These are phyloP conservation scores for Lentinula raphanica DNA, from an alignment of 768 basidiomycete genomes.

Conservation along the genomic window DNA sequence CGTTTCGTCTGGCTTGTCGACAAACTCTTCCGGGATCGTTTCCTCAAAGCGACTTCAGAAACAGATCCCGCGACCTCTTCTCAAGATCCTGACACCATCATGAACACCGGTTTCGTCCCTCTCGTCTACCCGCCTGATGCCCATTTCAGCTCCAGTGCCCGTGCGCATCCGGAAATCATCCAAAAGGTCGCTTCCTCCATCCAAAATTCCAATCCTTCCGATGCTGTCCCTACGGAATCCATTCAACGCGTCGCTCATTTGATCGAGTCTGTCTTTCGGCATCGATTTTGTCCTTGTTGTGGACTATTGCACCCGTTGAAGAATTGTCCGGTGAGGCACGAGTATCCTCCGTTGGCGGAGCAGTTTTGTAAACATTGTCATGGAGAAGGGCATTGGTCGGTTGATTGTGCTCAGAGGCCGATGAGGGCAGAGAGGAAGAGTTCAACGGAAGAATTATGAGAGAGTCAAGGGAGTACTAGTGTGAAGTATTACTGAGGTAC, in stretches of 20 bases:
- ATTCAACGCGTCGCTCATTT: neutral
- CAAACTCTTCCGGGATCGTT: neutral
- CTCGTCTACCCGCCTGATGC: neutral
- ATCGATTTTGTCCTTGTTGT: neutral
- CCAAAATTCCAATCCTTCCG: neutral
- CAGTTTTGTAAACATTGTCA: neutral
- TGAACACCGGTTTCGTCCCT: neutral
- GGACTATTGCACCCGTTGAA: neutral
- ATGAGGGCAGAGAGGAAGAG: too few species aligned
- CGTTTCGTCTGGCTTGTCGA: neutral
- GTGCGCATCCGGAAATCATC: neutral
- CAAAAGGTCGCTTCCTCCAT: neutral
- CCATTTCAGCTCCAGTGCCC: neutral
- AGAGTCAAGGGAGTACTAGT: too few species aligned
- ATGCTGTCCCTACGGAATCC: neutral
- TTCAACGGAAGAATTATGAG: too few species aligned
- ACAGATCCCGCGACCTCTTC: neutral
- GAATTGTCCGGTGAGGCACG: neutral
- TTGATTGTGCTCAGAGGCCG: neutral
- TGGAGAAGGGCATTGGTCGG: neutral
- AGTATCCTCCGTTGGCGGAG: neutral
- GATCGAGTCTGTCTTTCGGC: neutral
- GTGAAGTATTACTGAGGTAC: too few species aligned
- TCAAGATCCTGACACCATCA: neutral
- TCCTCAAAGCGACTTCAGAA: neutral